These are phyloP conservation scores for Aspergillus fijiensis DNA, from an alignment of 2,329 filamentous ascomycete genomes.

Conservation along the genomic window DNA sequence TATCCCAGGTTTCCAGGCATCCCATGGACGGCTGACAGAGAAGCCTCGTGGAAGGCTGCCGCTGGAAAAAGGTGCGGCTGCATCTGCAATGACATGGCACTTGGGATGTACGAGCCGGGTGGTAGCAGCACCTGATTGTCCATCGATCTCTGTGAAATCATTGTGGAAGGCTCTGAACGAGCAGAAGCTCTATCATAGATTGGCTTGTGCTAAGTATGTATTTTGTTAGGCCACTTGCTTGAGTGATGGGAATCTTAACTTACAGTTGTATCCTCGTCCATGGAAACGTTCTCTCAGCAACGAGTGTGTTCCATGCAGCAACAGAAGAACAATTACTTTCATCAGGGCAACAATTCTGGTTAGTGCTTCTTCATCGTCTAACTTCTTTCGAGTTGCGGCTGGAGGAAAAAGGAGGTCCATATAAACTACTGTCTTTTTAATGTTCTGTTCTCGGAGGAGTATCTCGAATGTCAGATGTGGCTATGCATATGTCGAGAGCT, in stretches of 20 bases:
- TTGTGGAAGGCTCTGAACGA: neutral
- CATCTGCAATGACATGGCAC: conserved; percentile 1
- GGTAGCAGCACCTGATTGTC: neutral
- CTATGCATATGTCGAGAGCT: conserved; percentile 19
- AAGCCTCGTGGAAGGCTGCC: neutral
- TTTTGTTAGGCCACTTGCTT: neutral
- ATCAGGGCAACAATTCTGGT: neutral
- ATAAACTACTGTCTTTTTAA: neutral
- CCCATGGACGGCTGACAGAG: conserved; percentile 1
- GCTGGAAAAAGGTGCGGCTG: conserved; percentile 1
- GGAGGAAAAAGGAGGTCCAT: conserved; percentile 2
- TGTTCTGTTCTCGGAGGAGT: conserved; percentile 2
- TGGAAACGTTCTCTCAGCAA: neutral
- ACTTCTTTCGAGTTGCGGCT: neutral
- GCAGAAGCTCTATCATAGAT: neutral
- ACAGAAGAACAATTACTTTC: neutral
- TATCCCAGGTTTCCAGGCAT: conserved; percentile 1
- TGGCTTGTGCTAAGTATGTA: neutral
- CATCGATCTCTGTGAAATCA: neutral
- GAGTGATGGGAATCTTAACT: neutral
- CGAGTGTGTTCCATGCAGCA: conserved; percentile 1
- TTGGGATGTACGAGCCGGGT: conserved; percentile 1
- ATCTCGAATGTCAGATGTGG: conserved; percentile 20
- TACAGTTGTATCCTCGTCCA: conserved; percentile 1
- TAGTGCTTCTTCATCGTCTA: neutral